Evolutionary conservation across 148 eudicot species (phyloP), one percentile per base, ranked within the genome.

Genomic region (Tetragonia tetragonoides): DNA sequence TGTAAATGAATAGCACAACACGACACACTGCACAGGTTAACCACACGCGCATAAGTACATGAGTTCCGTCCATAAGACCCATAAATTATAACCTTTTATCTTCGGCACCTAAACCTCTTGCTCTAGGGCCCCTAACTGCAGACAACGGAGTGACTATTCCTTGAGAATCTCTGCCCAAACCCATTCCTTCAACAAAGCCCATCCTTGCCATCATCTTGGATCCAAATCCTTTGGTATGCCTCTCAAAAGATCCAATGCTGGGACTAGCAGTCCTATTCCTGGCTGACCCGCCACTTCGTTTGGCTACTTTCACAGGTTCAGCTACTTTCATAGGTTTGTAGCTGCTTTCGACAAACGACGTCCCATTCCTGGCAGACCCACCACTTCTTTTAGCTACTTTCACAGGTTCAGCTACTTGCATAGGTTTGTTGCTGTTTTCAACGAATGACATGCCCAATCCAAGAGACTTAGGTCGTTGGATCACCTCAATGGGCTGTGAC

Each of bases 171-270:
- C 82, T 87, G 11, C 98, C 98, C 78, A 96, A 82, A 37, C 98
- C 99, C 82, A 47, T 70, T 49, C 99, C 99, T 79, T 93, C 95
- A 16, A 85, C 84, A 68, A 93, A 96, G 0, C 99, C 98, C 98
- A 93, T 96, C 85, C 81, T 90, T 15, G 98, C 92, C 99, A 93
- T 93, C 97, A 95, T 93, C 81, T 91, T 95, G 3, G 98, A 95
- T 17, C 99, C 99, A 76, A 95, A 95, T 16, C 98, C 99, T 79
- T 86, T 95, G 15, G 99, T 96, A 81, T 96, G 99, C 83, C 72
- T 90, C 87, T 96, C 99, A 72, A 93, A 95, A 38, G 89, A 81
- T 70, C 88, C 97, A 40, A 90, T 78, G 6, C 60, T n/a, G 5
- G 60, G 12, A 56, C 15, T 2, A 16, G n/a, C n/a, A 15, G 16